These are phyloP conservation scores for Sapria himalayana DNA, from an alignment of 345 rosid species.

Conservation along the genomic window DNA sequence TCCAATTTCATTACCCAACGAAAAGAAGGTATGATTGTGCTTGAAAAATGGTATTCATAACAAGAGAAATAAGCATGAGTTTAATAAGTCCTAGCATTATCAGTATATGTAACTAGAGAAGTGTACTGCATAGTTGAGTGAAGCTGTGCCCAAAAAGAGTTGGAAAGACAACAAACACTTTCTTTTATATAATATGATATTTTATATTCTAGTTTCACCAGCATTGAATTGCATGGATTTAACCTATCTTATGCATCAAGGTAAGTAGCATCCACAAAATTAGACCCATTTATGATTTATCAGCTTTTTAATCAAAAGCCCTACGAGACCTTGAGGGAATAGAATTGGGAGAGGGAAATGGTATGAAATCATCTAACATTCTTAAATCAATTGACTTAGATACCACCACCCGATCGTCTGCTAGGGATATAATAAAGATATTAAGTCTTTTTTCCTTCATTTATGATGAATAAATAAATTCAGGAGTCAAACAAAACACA, in stretches of 20 bases:
- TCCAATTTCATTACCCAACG: too few relatives aligned
- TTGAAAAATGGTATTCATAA: too few relatives aligned
- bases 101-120: too few relatives aligned
- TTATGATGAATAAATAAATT: not conserved
- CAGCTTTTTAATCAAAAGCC: not conserved
- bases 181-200: not conserved
- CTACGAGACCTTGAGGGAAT: not conserved
- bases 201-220: not conserved
- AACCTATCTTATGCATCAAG: not conserved
- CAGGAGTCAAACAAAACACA: not conserved
- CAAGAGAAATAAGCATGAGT: too few relatives aligned
- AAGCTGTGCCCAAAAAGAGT: too few relatives aligned
- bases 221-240: constrained; percentile 1
- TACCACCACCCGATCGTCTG: not conserved
- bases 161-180: not conserved
- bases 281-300: not conserved
- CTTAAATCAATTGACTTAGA: not conserved
- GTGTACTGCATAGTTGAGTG: too few relatives aligned
- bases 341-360: not conserved
- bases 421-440: not conserved
- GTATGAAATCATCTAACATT: not conserved
- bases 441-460: not conserved
- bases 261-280: not conserved
- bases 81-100: too few relatives aligned
- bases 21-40: too few relatives aligned